Conservation (phyloP, 257 asterid genomes). For the Eucommia ulmoides region DNA sequence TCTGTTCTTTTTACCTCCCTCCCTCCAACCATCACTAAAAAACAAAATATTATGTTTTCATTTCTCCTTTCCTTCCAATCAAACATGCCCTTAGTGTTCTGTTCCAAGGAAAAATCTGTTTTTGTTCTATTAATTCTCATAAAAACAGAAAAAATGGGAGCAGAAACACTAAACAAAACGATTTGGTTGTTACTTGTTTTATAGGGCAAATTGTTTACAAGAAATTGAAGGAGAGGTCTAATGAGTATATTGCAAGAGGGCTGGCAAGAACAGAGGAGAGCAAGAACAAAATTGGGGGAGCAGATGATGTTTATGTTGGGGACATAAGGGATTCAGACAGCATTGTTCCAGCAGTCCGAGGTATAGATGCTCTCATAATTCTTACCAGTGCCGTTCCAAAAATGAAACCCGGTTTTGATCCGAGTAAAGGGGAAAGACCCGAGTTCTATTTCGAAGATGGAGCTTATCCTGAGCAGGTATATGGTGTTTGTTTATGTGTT, state of each 20-base stretch:
- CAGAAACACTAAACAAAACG: no score
- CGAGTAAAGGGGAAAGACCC: constrained; percentile 71
- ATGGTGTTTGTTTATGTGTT: no score
- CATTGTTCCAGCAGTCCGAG: constrained; percentile 52
- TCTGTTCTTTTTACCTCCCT: no score
- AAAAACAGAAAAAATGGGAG: no score
- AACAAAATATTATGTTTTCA: no score
- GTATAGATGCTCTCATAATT: constrained; percentile 69
- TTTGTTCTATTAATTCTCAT: no score
- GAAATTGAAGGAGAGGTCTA: constrained; percentile 76
- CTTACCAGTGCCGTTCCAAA: constrained; percentile 91
- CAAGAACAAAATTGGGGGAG: constrained; percentile 75
- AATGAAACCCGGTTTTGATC: constrained; percentile 90
- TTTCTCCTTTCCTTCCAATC: no score
- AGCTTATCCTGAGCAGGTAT: constrained; percentile 70
- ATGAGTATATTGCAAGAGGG: constrained; percentile 47
- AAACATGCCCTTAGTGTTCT: no score
- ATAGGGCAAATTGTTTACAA: constrained; percentile 83
- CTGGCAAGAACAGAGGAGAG: constrained; percentile 82
- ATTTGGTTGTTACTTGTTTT: no score
- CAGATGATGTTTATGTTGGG: constrained; percentile 65
- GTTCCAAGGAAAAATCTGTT: no score
- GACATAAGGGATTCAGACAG: constrained; percentile 55
- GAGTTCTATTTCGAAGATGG: constrained; percentile 90
- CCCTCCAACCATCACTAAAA: no score